A percentile compares a stretch with the other conserved stretches of the same genome.
phyloP scores from a whole-genome alignment of 352 stramenopile species.

The Globisporangium echinulatum region DNA sequence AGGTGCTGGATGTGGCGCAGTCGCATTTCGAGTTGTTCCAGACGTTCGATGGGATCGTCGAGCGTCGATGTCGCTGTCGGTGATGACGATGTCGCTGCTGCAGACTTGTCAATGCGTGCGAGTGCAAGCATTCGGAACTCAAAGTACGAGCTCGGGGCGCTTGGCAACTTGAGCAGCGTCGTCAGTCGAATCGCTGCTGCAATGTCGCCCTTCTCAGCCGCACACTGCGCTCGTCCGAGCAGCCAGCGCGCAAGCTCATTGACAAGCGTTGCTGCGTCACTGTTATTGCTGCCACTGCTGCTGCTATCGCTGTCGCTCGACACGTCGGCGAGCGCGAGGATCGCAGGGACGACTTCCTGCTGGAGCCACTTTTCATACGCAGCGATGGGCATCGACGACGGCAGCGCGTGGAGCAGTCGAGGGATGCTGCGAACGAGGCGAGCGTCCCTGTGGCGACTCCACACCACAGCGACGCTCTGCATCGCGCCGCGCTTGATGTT shows the following conservation, averaged over 20 bases:
- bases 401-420: constrained; percentile 29
- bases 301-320: neutral
- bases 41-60: constrained; percentile 8
- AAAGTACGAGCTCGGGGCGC: constrained; percentile 8
- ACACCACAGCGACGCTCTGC: constrained; percentile 42
- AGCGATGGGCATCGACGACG: constrained; percentile 30
- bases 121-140: constrained; percentile 20
- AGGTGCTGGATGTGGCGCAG: constrained; percentile 52
- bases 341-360: constrained; percentile 37
- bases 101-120: too few relatives aligned
- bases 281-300: neutral
- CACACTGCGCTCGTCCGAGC: constrained; percentile 19
- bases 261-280: constrained; percentile 9
- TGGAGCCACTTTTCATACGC: constrained; percentile 51
- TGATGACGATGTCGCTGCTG: too few relatives aligned
- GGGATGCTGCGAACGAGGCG: constrained; percentile 26
- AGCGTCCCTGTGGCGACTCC: constrained; percentile 40
- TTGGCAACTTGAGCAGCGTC: constrained; percentile 16
- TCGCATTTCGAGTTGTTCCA: constrained; percentile 32
- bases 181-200: constrained; percentile 27
- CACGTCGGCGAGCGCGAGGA: constrained; percentile 22
- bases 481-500: constrained; percentile 49
- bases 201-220: constrained; percentile 22
- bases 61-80: constrained; percentile 12
- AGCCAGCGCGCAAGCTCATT: constrained; percentile 25